These are phyloP conservation scores for Microbotryum intermedium DNA, from an alignment of 1,284 basidiomycete species.

Conservation along the genomic window DNA sequence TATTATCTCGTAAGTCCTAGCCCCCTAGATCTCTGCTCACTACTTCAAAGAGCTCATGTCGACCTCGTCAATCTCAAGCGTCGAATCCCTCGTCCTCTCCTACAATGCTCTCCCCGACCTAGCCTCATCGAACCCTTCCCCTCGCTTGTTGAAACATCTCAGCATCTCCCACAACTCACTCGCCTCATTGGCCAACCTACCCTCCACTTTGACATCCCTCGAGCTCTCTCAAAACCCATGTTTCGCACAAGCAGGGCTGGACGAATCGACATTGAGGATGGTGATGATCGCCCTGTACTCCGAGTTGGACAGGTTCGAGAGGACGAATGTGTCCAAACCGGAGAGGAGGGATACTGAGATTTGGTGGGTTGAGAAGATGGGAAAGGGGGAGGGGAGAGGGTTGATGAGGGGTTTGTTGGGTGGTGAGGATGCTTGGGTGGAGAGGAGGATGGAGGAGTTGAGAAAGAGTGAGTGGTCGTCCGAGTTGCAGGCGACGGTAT, in stretches of 20 bases:
- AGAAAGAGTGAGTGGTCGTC: conserved; percentile 25
- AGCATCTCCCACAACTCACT: conserved; percentile 59
- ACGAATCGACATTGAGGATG: too few relatives aligned
- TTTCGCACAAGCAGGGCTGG: conserved; percentile 35
- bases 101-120: conserved; percentile 46
- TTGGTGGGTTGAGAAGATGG: conserved; percentile 64
- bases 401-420: too few relatives aligned
- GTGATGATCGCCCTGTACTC: too few relatives aligned
- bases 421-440: background rate
- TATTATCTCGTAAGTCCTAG: conserved; percentile 48
- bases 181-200: conserved; percentile 43
- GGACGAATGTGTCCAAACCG: conserved; percentile 52
- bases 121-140: conserved; percentile 40
- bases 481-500: background rate
- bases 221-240: conserved; percentile 56
- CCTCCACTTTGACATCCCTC: conserved; percentile 48
- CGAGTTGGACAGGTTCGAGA: conserved; percentile 50
- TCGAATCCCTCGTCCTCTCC: conserved; percentile 60
- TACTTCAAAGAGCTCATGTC: background rate
- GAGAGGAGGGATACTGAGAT: conserved; percentile 80
- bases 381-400: background rate
- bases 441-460: background rate
- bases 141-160: conserved; percentile 45
- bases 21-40: background rate
- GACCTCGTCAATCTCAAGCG: conserved; percentile 37